phyloP scores from a whole-genome alignment of 495 filamentous ascomycete species.

The Umbilicaria muhlenbergii region DNA sequence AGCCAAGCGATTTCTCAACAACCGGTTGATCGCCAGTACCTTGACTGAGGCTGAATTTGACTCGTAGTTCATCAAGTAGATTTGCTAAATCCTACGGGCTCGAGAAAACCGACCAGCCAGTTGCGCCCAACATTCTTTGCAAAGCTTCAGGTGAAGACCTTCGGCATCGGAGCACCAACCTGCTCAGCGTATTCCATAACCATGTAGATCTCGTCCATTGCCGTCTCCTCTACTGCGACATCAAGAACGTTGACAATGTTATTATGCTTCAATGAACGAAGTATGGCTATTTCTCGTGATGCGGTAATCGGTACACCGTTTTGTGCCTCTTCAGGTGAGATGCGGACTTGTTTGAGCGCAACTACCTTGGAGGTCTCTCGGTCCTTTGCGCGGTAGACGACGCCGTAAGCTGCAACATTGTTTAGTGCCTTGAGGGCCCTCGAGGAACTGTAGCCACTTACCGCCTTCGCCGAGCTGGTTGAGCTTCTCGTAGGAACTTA shows the following conservation, averaged over 20 bases:
- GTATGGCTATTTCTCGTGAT: slow-evolving; percentile 29
- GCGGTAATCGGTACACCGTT: slow-evolving; percentile 32
- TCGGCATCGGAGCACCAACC: slow-evolving; percentile 22
- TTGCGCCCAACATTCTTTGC: slow-evolving; percentile 20
- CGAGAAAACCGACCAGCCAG: slow-evolving; percentile 24
- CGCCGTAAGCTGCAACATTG: slow-evolving; percentile 22
- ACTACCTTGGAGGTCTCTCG: slow-evolving; percentile 19
- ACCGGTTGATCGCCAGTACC: slow-evolving; percentile 11
- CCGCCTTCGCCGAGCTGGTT: slow-evolving; percentile 30
- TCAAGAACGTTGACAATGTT: slow-evolving; percentile 30
- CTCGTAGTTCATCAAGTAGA: slow-evolving; percentile 26
- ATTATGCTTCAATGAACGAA: slow-evolving; percentile 24
- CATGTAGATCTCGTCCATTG: slow-evolving; percentile 28
- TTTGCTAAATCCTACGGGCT: slow-evolving; percentile 27
- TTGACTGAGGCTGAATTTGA: slow-evolving; percentile 29
- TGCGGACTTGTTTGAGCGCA: slow-evolving; percentile 28
- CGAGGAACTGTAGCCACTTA: slow-evolving; percentile 8
- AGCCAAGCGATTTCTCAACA: not conserved
- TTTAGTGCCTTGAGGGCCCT: not conserved
- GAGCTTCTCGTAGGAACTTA: slow-evolving; percentile 23
- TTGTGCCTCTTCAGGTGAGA: slow-evolving; percentile 24
- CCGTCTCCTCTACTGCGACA: slow-evolving; percentile 23
- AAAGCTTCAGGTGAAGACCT: slow-evolving; percentile 6
- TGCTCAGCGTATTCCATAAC: slow-evolving; percentile 35
- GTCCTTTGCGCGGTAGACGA: slow-evolving; percentile 26